Evolutionary conservation across 352 stramenopile species (phyloP).

Genomic region (Nothophytophthora sp.): DNA sequence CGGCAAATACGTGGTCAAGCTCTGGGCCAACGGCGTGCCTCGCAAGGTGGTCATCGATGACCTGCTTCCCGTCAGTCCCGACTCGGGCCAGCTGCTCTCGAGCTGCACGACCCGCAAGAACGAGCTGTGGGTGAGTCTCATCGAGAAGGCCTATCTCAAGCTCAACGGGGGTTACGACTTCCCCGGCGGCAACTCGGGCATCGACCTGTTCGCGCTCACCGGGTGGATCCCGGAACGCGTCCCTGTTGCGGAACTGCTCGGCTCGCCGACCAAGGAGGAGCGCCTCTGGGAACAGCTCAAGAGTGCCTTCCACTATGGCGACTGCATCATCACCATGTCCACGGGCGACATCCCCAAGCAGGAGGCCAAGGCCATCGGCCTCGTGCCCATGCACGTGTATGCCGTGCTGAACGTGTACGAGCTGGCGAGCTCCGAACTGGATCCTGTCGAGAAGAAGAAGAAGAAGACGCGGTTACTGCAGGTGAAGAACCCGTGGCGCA

Average conservation of each 20-base stretch:
- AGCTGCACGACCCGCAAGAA: conserved; percentile 82
- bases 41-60: conserved; percentile 97
- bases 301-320: conserved; percentile 93
- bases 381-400: conserved; percentile 97
- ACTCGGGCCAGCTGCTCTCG: conserved; percentile 74
- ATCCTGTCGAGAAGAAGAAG: conserved; percentile 15
- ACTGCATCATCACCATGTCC: conserved; percentile 97
- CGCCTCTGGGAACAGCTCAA: conserved; percentile 95
- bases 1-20: conserved; percentile 97
- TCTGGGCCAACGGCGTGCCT: conserved; percentile 95
- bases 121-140: conserved; percentile 93
- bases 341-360: conserved; percentile 83
- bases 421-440: conserved; percentile 61
- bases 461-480: conserved; percentile 85
- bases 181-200: conserved; percentile 95
- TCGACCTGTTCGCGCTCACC: conserved; percentile 98
- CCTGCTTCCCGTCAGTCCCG: conserved; percentile 86
- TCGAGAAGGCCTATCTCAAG: conserved; percentile 99
- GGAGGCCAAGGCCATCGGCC: conserved; percentile 83
- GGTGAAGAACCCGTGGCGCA: conserved; percentile 97
- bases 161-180: conserved; percentile 98
- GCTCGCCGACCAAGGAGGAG: conserved; percentile 94
- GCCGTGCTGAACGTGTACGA: conserved; percentile 94
- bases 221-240: conserved; percentile 98
- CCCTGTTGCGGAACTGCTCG: conserved; percentile 56